Percentiles rank a stretch among this genome's conserved stretches.
Conservation (phyloP, 352 stramenopile species). For the Saprolegnia parasitica region DNA sequence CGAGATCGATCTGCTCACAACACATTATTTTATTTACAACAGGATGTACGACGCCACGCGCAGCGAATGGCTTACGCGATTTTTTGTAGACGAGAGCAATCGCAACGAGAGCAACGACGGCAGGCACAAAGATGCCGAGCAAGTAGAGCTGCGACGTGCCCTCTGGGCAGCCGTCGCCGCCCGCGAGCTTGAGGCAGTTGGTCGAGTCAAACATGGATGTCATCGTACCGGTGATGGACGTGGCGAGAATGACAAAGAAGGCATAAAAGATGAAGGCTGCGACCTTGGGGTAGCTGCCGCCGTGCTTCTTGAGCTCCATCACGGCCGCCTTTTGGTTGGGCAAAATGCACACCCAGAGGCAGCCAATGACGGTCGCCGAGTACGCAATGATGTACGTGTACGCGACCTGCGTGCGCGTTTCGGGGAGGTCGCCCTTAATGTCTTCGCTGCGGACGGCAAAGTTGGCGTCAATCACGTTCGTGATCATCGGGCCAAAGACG, state of each 20-base stretch:
- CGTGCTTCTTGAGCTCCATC: slow-evolving; percentile 34
- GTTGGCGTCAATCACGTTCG: slow-evolving; percentile 48
- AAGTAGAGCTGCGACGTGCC: neutral
- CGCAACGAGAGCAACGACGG: no score
- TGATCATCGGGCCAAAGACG: no score
- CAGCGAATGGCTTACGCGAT: no score
- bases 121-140: no score
- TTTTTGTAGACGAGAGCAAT: no score
- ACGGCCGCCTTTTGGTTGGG: slow-evolving; percentile 41
- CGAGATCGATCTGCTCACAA: no score
- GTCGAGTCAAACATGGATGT: slow-evolving; percentile 43
- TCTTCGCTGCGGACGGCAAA: slow-evolving; percentile 49
- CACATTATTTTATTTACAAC: no score
- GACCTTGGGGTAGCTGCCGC: no score
- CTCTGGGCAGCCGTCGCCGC: slow-evolving; percentile 32
- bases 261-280: no score
- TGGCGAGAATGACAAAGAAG: no score
- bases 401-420: slow-evolving; percentile 46
- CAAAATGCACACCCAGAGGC: slow-evolving; percentile 43
- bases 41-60: no score
- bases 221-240: slow-evolving; percentile 36
- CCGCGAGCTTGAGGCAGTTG: slow-evolving; percentile 36
- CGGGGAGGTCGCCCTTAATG: slow-evolving; percentile 43
- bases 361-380: slow-evolving; percentile 44
- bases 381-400: slow-evolving; percentile 52